Conservation (phyloP, 192 early-diverging fungal species). For the Diversispora eburnea region DNA sequence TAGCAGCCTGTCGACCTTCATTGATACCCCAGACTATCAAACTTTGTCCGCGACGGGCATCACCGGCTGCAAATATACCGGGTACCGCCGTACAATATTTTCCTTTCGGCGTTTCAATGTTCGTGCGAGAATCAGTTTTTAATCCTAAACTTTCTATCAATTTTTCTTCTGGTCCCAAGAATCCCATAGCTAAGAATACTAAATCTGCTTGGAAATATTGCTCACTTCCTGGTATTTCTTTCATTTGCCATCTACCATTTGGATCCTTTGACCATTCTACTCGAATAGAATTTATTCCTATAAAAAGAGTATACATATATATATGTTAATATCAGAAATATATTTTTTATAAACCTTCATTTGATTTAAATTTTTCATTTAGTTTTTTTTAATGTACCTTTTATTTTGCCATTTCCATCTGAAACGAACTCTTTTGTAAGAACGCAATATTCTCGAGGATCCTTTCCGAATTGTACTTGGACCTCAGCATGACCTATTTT, state of each 20-base stretch:
- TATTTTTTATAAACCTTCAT: too few species aligned
- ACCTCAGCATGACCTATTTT: conserved; percentile 83
- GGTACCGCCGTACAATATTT: conserved; percentile 73
- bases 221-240: conserved; percentile 81
- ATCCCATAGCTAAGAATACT: conserved; percentile 94
- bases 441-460: conserved; percentile 93
- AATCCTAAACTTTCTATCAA: conserved; percentile 78
- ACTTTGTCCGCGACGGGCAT: conserved; percentile 93
- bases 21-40: conserved; percentile 99
- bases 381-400: neutral
- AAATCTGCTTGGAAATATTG: conserved; percentile 86
- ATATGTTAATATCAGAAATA: neutral
- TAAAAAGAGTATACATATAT: conserved; percentile 6
- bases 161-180: conserved; percentile 87
- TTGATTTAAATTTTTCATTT: neutral
- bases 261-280: conserved; percentile 93
- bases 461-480: conserved; percentile 80
- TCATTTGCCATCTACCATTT: conserved; percentile 80
- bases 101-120: conserved; percentile 76
- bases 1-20: conserved; percentile 92
- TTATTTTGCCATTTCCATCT: conserved; percentile 71
- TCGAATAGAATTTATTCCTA: conserved; percentile 89
- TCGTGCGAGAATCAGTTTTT: conserved; percentile 71
- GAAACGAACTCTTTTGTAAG: conserved; percentile 94
- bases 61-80: conserved; percentile 94